Evolutionary conservation across 345 rosid genomes (phyloP), one percentile per base, ranked within the genome.

Genomic region (Cardamine chenopodiifolia): DNA sequence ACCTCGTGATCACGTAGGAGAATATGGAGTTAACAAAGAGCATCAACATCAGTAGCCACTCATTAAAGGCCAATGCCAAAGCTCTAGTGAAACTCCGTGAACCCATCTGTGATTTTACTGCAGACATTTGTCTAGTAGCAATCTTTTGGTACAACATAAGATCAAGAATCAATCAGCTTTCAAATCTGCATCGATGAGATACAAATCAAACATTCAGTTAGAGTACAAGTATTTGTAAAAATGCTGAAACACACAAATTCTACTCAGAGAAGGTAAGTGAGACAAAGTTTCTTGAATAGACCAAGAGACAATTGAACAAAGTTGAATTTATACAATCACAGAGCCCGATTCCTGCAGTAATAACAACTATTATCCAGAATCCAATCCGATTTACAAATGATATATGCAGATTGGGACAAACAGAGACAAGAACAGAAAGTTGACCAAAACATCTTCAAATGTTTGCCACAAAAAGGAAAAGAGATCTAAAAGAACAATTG

Each of bases 11-110:
- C 23, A 88, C 47, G 72, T 80, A 92, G 1, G 96, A 80, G 72
- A 88, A 79, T 22, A 85, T 62, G 19, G 96, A 92, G 83, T 90
- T 80, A 13, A 70, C 25, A 35, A 95, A 82, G 71, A 95, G 92
- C 86, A 92, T 81, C 22, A 74, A 80, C 52, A 95, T 84, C 28
- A 95, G 81, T 58, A 90, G 50, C 99, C 99, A 92, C 74, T 95
- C 98, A 22, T 80, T 79, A 82, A 82, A 70, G 58, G 98, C 97
- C 14, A 80, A 82, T 19, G 87, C 83, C 79, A 95, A 87, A 69
- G 87, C 89, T 62, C 61, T 74, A 11, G 66, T 63, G 65, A 87
- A 84, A 74, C 84, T 81, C 62, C 20, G 66, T 8, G 79, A 70
- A 71, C 44, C 54, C 72, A 54, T 87, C 71, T 66, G 79, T n/a